A percentile compares a stretch with the other conserved stretches of the same genome.
Evolutionary conservation across 108 stramenopile species (phyloP).

Genomic region (Cyclotella baltica): DNA sequence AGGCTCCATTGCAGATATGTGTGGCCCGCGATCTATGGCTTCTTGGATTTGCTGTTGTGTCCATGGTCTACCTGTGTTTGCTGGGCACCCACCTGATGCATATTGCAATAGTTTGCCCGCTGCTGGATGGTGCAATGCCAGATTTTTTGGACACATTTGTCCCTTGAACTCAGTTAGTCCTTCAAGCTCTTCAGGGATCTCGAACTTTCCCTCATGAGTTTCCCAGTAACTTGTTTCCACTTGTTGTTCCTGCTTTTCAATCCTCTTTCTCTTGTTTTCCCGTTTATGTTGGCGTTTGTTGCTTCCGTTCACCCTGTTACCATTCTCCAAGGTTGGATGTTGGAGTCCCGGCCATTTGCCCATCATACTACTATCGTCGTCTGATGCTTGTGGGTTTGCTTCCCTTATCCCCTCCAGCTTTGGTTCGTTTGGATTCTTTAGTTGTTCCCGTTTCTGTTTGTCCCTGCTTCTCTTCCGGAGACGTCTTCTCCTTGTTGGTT

Average conservation of each 20-base stretch:
- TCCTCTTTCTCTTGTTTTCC: neutral
- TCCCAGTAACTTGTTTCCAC: too few species aligned
- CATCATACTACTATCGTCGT: too few species aligned
- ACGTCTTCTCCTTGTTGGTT: too few species aligned
- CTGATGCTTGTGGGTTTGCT: too few species aligned
- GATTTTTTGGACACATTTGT: neutral
- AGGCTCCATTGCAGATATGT: neutral
- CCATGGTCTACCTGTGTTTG: neutral
- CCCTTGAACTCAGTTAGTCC: neutral
- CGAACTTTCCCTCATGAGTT: neutral
- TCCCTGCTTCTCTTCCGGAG: too few species aligned
- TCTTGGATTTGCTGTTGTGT: neutral
- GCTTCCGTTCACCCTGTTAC: neutral
- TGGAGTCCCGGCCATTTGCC: too few species aligned
- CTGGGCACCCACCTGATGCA: conserved; percentile 2
- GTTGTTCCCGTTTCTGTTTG: too few species aligned
- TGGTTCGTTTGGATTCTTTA: too few species aligned
- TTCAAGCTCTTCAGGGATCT: neutral
- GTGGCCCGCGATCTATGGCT: conserved; percentile 3
- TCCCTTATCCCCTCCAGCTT: too few species aligned
- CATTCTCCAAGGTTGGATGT: too few species aligned
- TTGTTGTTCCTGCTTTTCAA: neutral
- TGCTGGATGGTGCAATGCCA: too few species aligned
- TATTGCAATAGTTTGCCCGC: too few species aligned
- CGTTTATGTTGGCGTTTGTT: neutral